Percentiles rank a stretch among this genome's conserved stretches.
Evolutionary conservation across 1,139 yeast genomes (phyloP).

Genomic region (Candida tunisiensis): DNA sequence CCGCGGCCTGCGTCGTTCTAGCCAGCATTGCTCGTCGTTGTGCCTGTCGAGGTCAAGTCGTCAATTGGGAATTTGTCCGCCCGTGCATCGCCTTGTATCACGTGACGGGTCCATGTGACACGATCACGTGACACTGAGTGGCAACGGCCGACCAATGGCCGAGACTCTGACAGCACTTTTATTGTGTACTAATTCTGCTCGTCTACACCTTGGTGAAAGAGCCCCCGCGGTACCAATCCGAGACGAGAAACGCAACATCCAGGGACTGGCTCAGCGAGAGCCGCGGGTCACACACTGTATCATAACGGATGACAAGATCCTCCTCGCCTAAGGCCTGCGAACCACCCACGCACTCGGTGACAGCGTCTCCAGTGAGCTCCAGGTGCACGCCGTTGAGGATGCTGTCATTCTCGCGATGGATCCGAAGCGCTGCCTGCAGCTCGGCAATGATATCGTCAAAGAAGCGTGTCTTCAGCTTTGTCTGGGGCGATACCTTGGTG

Average conservation of each 20-base stretch:
- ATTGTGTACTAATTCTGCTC: too few relatives aligned
- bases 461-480: constrained; percentile 25
- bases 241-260: constrained; percentile 26
- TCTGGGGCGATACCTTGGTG: constrained; percentile 23
- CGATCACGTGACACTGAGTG: too few relatives aligned
- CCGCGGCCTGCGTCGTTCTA: too few relatives aligned
- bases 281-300: constrained; percentile 28
- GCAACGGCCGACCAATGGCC: too few relatives aligned
- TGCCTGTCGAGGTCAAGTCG: too few relatives aligned
- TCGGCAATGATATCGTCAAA: constrained; percentile 26
- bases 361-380: constrained; percentile 28
- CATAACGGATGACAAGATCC: constrained; percentile 23
- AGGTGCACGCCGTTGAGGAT: constrained; percentile 25
- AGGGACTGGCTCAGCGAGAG: constrained; percentile 22
- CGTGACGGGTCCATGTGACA: too few relatives aligned
- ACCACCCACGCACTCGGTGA: constrained; percentile 29
- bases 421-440: constrained; percentile 19
- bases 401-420: constrained; percentile 19
- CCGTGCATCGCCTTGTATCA: too few relatives aligned
- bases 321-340: constrained; percentile 24
- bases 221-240: constrained; percentile 19
- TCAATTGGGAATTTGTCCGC: too few relatives aligned
- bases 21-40: too few relatives aligned
- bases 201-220: too few relatives aligned
- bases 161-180: too few relatives aligned